Evolutionary conservation across 371 early-diverging fungal genomes (phyloP), one percentile per base, ranked within the genome.

Genomic region (Thermomucor indicae-seudaticae): DNA sequence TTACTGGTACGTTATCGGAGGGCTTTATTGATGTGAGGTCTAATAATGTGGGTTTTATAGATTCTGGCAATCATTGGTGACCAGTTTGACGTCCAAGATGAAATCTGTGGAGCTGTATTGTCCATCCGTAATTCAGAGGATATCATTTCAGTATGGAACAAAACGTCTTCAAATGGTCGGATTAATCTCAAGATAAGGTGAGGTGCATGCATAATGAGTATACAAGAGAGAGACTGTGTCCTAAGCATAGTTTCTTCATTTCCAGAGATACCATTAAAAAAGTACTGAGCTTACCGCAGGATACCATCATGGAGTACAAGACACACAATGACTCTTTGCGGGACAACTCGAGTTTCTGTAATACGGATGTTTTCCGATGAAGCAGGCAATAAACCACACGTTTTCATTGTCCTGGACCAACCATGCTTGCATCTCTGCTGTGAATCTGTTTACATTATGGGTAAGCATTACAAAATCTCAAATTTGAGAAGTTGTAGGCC

Each of bases 61-160:
- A 69, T 89, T 3, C 77, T 96, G 75, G 96, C 94, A 16, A 82
- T 95, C 20, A 84, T 95, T 64, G 94, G 95, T 17, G 92, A 93
- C 43, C 92, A 92, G 55, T 95, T 96, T 65, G 90, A 90, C 48
- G 90, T 90, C 3, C 86, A 88, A 4, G 77, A 81, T 31, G 95
- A 96, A 62, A 89, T 97, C 30, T 95, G 95, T 65, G 98, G 98
- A 6, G 84, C 89, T n/a, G 97, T 97, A 14, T 70, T 97, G 50
- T 95, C 95, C 22, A 92, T 97, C 52, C 80, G 98, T 25, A 87
- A 86, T 53, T 83, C 84, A 16, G 97, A 97, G 65, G 96, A 96
- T 61, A 96, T 97, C 38, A 70, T 97, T 37, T 93, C 95, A 28
- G 70, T 97, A 51, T 97, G 98, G 98, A 96, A 95, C 65, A 81